Evolutionary conservation across 345 rosid species (phyloP).

Genomic region (Salix suchowensis): DNA sequence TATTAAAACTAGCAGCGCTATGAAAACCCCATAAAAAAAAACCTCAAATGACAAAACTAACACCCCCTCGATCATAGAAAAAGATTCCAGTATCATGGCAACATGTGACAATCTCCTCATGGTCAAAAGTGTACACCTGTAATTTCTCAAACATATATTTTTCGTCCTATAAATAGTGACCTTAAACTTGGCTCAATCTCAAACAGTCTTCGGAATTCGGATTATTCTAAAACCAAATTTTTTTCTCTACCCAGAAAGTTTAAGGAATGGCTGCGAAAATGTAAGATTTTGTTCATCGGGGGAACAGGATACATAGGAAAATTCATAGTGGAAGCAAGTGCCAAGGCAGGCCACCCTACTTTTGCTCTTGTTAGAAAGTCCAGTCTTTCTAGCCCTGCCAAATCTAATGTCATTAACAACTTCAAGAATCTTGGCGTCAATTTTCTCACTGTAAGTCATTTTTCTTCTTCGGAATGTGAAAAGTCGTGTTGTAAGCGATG

Average conservation of each 20-base stretch:
- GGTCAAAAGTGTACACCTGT: too few species aligned
- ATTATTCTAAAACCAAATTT: neutral
- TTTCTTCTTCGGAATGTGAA: neutral
- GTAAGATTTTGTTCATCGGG: conserved; percentile 23
- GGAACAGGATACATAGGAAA: conserved; percentile 22
- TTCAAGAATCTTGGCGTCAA: conserved; percentile 14
- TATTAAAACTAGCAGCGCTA: too few species aligned
- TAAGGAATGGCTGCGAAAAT: neutral
- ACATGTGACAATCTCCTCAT: too few species aligned
- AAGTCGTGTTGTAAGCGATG: too few species aligned
- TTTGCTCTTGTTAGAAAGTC: conserved; percentile 9
- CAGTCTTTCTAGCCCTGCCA: conserved; percentile 7
- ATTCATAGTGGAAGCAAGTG: conserved; percentile 13
- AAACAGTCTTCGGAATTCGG: neutral
- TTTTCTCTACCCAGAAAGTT: neutral
- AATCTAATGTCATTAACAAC: neutral
- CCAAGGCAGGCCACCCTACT: conserved; percentile 16
- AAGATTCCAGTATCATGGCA: too few species aligned
- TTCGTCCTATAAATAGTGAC: too few species aligned
- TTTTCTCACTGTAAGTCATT: neutral
- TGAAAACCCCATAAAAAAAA: too few species aligned
- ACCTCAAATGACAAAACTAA: too few species aligned
- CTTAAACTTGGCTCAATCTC: too few species aligned
- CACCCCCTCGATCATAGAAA: too few species aligned
- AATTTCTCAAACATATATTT: too few species aligned